A percentile compares a stretch with the other conserved stretches of the same genome.
These are phyloP conservation scores for Coniosporium tulheliwenetii DNA, from an alignment of 2,329 filamentous ascomycete species.

Conservation along the genomic window DNA sequence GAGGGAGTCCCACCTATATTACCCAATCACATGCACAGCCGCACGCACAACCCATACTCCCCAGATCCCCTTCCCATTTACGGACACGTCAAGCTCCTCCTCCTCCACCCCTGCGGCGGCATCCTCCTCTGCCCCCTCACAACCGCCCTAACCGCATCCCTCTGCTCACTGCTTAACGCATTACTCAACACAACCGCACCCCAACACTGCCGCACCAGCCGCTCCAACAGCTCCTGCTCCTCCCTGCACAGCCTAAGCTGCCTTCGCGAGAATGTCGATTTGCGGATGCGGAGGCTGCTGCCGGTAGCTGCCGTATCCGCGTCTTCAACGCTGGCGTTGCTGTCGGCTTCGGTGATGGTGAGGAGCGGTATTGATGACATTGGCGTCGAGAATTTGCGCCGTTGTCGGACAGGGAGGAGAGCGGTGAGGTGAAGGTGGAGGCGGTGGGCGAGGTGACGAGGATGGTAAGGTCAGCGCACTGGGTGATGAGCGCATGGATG, in stretches of 20 bases:
- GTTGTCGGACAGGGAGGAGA: constrained; percentile 10
- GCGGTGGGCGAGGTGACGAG: constrained; percentile 18
- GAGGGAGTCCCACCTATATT: background rate
- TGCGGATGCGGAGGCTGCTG: constrained; percentile 13
- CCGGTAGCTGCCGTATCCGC: constrained; percentile 19
- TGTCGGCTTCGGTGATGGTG: constrained; percentile 5
- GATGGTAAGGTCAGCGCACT: constrained; percentile 25
- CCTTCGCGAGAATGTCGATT: constrained; percentile 20
- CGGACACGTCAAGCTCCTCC: constrained; percentile 16
- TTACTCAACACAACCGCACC: constrained; percentile 11
- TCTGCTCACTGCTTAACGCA: too few species aligned
- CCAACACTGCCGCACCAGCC: constrained; percentile 27
- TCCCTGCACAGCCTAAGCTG: constrained; percentile 27
- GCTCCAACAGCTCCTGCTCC: constrained; percentile 25
- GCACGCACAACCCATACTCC: background rate
- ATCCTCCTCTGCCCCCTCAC: constrained; percentile 7
- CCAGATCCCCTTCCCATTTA: constrained; percentile 1
- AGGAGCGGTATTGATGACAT: background rate
- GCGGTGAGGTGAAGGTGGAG: constrained; percentile 8
- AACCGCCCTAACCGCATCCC: too few species aligned
- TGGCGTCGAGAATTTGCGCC: constrained; percentile 3
- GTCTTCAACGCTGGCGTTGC: constrained; percentile 3
- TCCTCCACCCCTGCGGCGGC: constrained; percentile 7
- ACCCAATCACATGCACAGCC: background rate
- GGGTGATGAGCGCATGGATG: constrained; percentile 29